Evolutionary conservation across 805 yeast species (phyloP).

Genomic region (Candida cerambycidarum): DNA sequence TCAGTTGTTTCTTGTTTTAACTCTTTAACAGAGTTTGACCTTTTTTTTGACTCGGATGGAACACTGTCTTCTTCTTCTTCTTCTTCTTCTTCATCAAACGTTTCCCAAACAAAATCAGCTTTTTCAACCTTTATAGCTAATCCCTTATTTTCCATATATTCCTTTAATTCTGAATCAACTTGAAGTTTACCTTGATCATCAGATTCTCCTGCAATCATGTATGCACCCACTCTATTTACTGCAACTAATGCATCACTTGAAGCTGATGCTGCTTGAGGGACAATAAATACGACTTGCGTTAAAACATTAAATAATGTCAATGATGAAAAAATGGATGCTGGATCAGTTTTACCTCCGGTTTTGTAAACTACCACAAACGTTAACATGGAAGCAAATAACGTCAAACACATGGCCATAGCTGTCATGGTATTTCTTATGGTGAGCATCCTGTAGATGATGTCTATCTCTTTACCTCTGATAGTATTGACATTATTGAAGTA

Average conservation of each 20-base stretch:
- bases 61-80: background rate
- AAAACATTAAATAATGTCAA: conserved; percentile 64
- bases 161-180: conserved; percentile 28
- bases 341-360: conserved; percentile 31
- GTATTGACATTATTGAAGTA: conserved; percentile 57
- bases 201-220: conserved; percentile 45
- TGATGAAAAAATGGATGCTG: conserved; percentile 69
- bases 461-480: conserved; percentile 62
- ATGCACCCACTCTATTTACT: conserved; percentile 53
- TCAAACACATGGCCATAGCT: conserved; percentile 66
- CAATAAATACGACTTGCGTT: conserved; percentile 59
- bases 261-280: conserved; percentile 69
- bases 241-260: conserved; percentile 68
- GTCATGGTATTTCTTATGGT: conserved; percentile 58
- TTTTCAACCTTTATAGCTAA: conserved; percentile 22
- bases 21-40: background rate
- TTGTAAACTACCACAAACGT: conserved; percentile 40
- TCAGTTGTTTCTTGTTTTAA: background rate
- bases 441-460: conserved; percentile 59
- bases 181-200: conserved; percentile 20
- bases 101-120: conserved; percentile 32
- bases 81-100: conserved; percentile 16
- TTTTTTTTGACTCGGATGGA: too few species aligned
- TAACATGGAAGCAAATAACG: conserved; percentile 70
- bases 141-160: conserved; percentile 18